A percentile compares a stretch with the other conserved stretches of the same genome.
Evolutionary conservation across 306 rosid species (phyloP).

Genomic region (Dryas alaskensis): DNA sequence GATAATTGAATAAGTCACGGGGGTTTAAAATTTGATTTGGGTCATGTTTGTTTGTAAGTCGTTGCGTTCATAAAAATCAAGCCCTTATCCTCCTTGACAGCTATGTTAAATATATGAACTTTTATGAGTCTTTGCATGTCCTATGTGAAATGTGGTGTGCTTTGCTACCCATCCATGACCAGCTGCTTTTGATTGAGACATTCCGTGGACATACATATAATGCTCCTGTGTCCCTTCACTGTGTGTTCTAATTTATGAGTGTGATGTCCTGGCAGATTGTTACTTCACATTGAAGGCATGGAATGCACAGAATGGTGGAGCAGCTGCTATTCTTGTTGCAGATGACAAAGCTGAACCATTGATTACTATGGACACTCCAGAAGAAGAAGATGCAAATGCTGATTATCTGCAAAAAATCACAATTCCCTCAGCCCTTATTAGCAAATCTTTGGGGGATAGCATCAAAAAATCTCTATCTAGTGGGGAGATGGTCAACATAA

Average conservation of each 20-base stretch:
- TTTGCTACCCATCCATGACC: not conserved
- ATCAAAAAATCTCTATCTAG: constrained; percentile 64
- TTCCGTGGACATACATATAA: not conserved
- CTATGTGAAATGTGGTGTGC: not conserved
- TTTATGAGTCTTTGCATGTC: not conserved
- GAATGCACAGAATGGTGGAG: constrained; percentile 95
- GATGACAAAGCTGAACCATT: constrained; percentile 67
- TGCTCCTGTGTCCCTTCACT: not conserved
- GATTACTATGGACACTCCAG: constrained; percentile 97
- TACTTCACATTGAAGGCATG: constrained; percentile 95
- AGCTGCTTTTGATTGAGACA: not conserved
- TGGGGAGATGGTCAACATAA: constrained; percentile 66
- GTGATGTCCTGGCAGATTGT: constrained; percentile 62
- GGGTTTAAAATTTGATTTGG: not conserved
- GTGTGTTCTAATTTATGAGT: constrained; percentile 1
- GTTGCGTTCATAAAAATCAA: not conserved
- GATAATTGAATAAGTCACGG: not conserved
- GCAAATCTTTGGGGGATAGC: constrained; percentile 71
- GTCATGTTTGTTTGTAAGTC: not conserved
- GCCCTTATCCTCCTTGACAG: not conserved
- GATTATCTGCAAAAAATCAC: constrained; percentile 69
- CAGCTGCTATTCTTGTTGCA: constrained; percentile 93
- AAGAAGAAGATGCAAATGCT: constrained; percentile 56
- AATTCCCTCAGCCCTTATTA: constrained; percentile 86
- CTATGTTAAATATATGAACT: not conserved